Base-by-base conservation (phyloP, 208 protist species). In the Strigomonas oncopelti region DNA sequence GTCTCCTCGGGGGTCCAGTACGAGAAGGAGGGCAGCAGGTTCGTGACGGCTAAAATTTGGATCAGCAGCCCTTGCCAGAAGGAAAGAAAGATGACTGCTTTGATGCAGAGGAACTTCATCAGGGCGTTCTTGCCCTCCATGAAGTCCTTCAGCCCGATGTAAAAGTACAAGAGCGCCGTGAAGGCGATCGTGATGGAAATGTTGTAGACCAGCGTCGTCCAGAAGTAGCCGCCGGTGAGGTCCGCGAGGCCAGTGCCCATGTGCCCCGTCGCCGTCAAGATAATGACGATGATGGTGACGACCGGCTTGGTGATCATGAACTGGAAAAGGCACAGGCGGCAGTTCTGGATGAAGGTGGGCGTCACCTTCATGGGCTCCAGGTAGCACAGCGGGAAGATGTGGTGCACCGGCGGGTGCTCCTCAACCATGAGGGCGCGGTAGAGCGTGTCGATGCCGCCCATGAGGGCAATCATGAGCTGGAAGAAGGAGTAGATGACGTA, bases 401-500 rank as follows among this genome's bases (percentile, higher is more conserved):
- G 92, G 38, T 61, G 65, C 45, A 97, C 69, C 22, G 86, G 84
- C 13, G 87, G 83, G 16, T 80, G 82, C 65, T 92, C 85, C 72
- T 91, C 88, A 25, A 88, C 77, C 86, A 93, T 92, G 48, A 95
- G 83, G 20, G 84, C 77, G 29, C 88, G 82, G 71, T 93, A 91
- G 46, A 93, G 75, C 1, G 88, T 88, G 75, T 95, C 90, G 60
- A 89, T 80, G 46, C 92, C 91, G 24, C 90, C 95, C 83, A 97
- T 90, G 22, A 96, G 87, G 28, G 87, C 93, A 25, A 97, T 84
- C 85, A 98, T 96, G 18, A 97, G 80, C 62, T 88, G 84, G 69
- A 98, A 94, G 74, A 98, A 98, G 74, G 87, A 83, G 77, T 98
- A 98, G 58, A 98, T 90, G 56, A 85, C 95, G 74, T 97, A 98